Conservation (phyloP, 257 asterid genomes). For the Gentiana dahurica region DNA sequence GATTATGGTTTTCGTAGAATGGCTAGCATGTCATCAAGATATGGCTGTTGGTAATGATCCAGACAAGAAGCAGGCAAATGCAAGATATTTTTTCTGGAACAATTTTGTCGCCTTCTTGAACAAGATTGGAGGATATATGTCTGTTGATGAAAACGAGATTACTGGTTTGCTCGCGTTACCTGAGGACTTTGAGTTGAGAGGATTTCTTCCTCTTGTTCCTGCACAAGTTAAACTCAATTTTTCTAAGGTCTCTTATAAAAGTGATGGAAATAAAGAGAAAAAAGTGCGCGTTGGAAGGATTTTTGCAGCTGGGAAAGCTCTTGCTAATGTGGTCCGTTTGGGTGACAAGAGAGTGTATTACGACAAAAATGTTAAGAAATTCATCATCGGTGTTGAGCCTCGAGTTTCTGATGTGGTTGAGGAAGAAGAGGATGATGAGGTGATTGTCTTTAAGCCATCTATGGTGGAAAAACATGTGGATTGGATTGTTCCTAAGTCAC, state of each 20-base stretch:
- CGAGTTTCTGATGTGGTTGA: conserved; percentile 45
- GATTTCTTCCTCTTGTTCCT: conserved; percentile 75
- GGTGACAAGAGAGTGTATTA: conserved; percentile 59
- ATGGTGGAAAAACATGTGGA: conserved; percentile 31
- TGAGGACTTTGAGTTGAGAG: conserved; percentile 85
- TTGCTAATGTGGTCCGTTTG: conserved; percentile 42
- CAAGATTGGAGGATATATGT: conserved; percentile 51
- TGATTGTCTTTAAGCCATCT: conserved; percentile 78
- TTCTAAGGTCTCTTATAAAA: conserved; percentile 56
- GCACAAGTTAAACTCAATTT: conserved; percentile 78
- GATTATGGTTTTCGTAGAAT: conserved; percentile 78
- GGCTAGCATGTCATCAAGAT: conserved; percentile 85
- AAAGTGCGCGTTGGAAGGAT: conserved; percentile 59
- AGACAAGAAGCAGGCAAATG: conserved; percentile 65
- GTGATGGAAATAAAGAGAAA: conserved; percentile 51
- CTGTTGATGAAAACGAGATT: conserved; percentile 50
- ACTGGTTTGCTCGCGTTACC: conserved; percentile 61
- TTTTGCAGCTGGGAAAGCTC: conserved; percentile 85
- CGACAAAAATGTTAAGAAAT: conserved; percentile 43
- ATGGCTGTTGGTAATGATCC: conserved; percentile 57
- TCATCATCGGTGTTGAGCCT: conserved; percentile 58
- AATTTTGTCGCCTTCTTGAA: conserved; percentile 51
- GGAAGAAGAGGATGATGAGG: conserved; percentile 72
- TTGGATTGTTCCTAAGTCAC: conserved; percentile 18
- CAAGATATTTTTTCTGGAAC: conserved; percentile 73